phyloP scores from a whole-genome alignment of 768 basidiomycete species.

The Goffeauzyma gilvescens region DNA sequence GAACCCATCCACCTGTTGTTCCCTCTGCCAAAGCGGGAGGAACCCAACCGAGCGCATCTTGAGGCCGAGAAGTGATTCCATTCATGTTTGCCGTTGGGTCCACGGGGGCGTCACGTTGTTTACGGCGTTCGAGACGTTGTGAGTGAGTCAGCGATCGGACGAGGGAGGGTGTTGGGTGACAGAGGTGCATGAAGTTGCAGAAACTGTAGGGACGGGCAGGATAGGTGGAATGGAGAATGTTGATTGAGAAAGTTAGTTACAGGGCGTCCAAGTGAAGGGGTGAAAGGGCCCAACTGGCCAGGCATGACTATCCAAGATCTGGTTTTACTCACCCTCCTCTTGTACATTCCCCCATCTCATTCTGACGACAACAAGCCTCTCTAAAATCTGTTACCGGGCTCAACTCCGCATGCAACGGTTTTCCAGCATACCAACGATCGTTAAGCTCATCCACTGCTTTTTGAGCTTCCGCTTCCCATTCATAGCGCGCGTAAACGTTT shows the following conservation, averaged over 20 bases:
- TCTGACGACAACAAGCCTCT: constrained; percentile 95
- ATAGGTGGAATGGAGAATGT: too few relatives aligned
- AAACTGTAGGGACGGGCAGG: too few relatives aligned
- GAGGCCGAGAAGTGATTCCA: too few relatives aligned
- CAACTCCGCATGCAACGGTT: constrained; percentile 88
- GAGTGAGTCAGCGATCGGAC: constrained; percentile 59
- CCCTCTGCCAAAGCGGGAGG: constrained; percentile 6
- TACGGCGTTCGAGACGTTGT: constrained; percentile 61
- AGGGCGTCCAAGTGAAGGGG: too few relatives aligned
- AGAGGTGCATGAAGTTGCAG: constrained; percentile 97
- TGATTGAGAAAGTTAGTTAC: too few relatives aligned
- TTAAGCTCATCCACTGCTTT: constrained; percentile 81
- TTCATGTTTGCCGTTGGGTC: too few relatives aligned
- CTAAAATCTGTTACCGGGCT: constrained; percentile 97
- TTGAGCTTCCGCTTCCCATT: constrained; percentile 96
- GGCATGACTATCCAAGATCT: too few relatives aligned
- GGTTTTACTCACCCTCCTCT: constrained; percentile 46
- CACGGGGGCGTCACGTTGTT: too few relatives aligned
- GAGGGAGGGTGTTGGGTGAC: constrained; percentile 66
- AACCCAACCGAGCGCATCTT: constrained; percentile 8
- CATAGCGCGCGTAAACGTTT: constrained; percentile 92
- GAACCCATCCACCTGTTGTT: too few relatives aligned
- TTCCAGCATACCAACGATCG: constrained; percentile 93
- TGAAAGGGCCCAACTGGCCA: too few relatives aligned
- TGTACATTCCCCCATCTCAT: constrained; percentile 95